Evolutionary conservation across 75 land plant genomes (phyloP).

Genomic region (Gnetum montanum): DNA sequence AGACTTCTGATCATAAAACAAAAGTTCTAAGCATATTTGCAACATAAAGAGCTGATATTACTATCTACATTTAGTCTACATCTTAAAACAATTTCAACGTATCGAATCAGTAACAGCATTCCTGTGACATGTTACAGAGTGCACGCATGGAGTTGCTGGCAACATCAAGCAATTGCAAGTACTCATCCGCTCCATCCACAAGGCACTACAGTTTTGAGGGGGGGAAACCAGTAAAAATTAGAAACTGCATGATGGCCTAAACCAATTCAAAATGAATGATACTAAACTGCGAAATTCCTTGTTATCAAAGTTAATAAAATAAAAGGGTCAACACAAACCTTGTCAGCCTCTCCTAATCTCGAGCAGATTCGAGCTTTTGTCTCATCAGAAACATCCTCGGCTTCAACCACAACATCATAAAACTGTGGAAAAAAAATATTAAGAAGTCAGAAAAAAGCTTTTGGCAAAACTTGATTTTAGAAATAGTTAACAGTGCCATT

Average conservation of each 20-base stretch:
- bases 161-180: constrained; percentile 82
- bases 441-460: constrained; percentile 5
- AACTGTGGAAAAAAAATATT: too few species aligned
- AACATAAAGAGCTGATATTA: too few species aligned
- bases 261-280: not conserved
- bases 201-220: constrained; percentile 64
- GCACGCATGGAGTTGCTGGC: constrained; percentile 78
- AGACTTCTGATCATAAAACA: too few species aligned
- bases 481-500: not conserved
- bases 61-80: too few species aligned
- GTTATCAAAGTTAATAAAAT: not conserved
- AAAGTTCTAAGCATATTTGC: too few species aligned
- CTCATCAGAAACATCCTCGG: constrained; percentile 66
- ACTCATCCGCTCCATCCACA: constrained; percentile 95
- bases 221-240: not conserved
- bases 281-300: not conserved
- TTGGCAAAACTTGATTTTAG: not conserved
- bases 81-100: too few species aligned
- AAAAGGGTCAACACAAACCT: constrained; percentile 34
- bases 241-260: not conserved
- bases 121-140: constrained; percentile 61
- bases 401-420: constrained; percentile 58
- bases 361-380: constrained; percentile 79
- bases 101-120: constrained; percentile 12
- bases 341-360: constrained; percentile 82